A percentile compares a stretch with the other conserved stretches of the same genome.
Evolutionary conservation across 305 asterid genomes (phyloP).

Genomic region (Stenogyne calaminthoides): DNA sequence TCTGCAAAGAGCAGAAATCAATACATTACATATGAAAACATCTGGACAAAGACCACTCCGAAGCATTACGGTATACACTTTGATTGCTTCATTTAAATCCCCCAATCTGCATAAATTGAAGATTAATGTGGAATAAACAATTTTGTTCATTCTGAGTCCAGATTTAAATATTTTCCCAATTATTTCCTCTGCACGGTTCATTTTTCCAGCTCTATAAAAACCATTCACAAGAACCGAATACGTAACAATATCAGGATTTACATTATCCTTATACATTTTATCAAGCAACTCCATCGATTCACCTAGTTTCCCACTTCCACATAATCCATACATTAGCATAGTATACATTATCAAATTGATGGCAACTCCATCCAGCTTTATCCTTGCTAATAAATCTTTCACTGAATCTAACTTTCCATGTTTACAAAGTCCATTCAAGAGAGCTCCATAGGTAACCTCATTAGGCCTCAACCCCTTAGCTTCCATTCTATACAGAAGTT

Average conservation of each 20-base stretch:
- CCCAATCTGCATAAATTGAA: slow-evolving; percentile 68
- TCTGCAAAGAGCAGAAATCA: slow-evolving; percentile 69
- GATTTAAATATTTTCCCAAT: slow-evolving; percentile 59
- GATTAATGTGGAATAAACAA: slow-evolving; percentile 59
- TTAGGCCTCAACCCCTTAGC: slow-evolving; percentile 55
- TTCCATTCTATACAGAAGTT: slow-evolving; percentile 66
- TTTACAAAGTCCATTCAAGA: slow-evolving; percentile 81
- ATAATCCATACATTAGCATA: slow-evolving; percentile 60
- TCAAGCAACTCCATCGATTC: slow-evolving; percentile 55
- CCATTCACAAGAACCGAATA: slow-evolving; percentile 86
- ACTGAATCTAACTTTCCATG: slow-evolving; percentile 64
- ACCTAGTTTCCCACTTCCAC: slow-evolving; percentile 52
- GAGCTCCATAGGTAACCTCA: slow-evolving; percentile 75
- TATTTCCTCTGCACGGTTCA: slow-evolving; percentile 54
- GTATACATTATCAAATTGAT: slow-evolving; percentile 57
- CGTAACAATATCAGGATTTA: slow-evolving; percentile 67
- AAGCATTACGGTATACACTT: slow-evolving; percentile 54
- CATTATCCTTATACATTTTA: slow-evolving; percentile 51
- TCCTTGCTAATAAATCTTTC: slow-evolving; percentile 49
- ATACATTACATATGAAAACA: slow-evolving; percentile 54
- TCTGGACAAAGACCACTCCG: slow-evolving; percentile 49
- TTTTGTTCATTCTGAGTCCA: slow-evolving; percentile 55
- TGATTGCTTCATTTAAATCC: slow-evolving; percentile 52
- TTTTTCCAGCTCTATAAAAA: slow-evolving; percentile 64
- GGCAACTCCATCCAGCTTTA: slow-evolving; percentile 49